A percentile compares a stretch with the other conserved stretches of the same genome.
phyloP scores from a whole-genome alignment of 306 rosid species.

The Astragalus glycyphyllos region DNA sequence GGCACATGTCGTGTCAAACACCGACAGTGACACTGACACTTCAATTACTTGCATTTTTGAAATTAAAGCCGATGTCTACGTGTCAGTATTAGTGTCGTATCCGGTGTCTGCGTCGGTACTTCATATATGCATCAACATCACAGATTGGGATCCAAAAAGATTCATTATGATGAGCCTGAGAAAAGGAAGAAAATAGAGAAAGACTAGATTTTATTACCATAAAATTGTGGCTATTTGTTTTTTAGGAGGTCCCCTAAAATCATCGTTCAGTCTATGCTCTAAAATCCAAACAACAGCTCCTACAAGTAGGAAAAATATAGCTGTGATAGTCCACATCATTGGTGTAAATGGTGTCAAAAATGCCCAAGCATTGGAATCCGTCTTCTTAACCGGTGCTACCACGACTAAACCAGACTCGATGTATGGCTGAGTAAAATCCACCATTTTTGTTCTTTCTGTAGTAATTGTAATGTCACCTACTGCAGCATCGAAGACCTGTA shows the following conservation, averaged over 20 bases:
- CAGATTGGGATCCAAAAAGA: slow-evolving; percentile 7
- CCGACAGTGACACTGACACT: too few relatives aligned
- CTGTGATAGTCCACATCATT: slow-evolving; percentile 81
- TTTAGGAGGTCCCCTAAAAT: slow-evolving; percentile 91
- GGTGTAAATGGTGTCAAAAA: slow-evolving; percentile 81
- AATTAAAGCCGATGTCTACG: too few relatives aligned
- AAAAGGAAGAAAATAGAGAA: slow-evolving; percentile 3
- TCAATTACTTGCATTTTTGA: too few relatives aligned
- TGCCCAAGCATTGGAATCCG: slow-evolving; percentile 83
- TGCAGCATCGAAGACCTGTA: slow-evolving; percentile 81
- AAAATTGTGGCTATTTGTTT: slow-evolving; percentile 72
- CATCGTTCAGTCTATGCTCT: slow-evolving; percentile 91
- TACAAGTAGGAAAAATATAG: slow-evolving; percentile 66
- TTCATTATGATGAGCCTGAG: slow-evolving; percentile 1
- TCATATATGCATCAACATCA: slow-evolving; percentile 28
- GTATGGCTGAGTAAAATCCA: slow-evolving; percentile 93
- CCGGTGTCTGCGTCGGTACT: too few relatives aligned
- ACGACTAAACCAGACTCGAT: slow-evolving; percentile 93
- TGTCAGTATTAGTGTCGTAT: too few relatives aligned
- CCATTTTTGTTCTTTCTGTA: slow-evolving; percentile 88
- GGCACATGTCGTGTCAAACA: too few relatives aligned
- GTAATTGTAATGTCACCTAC: slow-evolving; percentile 92
- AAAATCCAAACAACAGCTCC: slow-evolving; percentile 94
- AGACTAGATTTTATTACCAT: slow-evolving; percentile 58
- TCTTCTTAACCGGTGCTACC: slow-evolving; percentile 72